Percentiles rank a stretch among this genome's conserved stretches.
phyloP scores from a whole-genome alignment of 352 stramenopile species.

The Phytopythium kandeliae region DNA sequence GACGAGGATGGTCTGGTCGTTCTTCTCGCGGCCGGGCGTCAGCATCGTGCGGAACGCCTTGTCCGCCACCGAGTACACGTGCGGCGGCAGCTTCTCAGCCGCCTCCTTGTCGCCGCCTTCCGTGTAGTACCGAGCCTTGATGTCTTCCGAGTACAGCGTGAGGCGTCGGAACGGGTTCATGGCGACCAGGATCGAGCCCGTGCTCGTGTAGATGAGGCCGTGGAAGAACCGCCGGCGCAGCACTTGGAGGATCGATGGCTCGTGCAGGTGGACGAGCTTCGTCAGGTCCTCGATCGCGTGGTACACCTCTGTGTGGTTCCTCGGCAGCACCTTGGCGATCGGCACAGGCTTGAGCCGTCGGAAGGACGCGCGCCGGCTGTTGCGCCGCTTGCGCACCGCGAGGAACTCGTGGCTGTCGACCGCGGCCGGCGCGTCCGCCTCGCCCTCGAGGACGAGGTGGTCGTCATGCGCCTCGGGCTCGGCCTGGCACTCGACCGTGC shows the following conservation, averaged over 20 bases:
- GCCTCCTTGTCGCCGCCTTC: conserved; percentile 44
- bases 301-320: conserved; percentile 52
- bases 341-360: conserved; percentile 28
- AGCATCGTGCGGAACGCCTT: conserved; percentile 87
- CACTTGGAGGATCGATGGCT: conserved; percentile 88
- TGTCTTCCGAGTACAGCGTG: conserved; percentile 59
- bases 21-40: conserved; percentile 34
- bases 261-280: conserved; percentile 88
- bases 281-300: conserved; percentile 84
- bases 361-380: conserved; percentile 42
- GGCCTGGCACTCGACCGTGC: conserved; percentile 46
- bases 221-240: conserved; percentile 76
- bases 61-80: conserved; percentile 84
- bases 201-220: conserved; percentile 88
- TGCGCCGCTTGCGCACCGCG: conserved; percentile 35
- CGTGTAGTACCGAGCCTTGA: conserved; percentile 69
- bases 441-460: conserved; percentile 18
- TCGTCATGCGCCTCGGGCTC: conserved; percentile 39
- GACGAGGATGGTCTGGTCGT: conserved; percentile 94
- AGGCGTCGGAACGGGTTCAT: conserved; percentile 81
- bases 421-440: conserved; percentile 14
- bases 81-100: conserved; percentile 58
- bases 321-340: conserved; percentile 41
- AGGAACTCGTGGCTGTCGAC: conserved; percentile 35
- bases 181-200: conserved; percentile 78